Base-by-base conservation (phyloP, 83 land plant species). In the Picea mariana region DNA sequence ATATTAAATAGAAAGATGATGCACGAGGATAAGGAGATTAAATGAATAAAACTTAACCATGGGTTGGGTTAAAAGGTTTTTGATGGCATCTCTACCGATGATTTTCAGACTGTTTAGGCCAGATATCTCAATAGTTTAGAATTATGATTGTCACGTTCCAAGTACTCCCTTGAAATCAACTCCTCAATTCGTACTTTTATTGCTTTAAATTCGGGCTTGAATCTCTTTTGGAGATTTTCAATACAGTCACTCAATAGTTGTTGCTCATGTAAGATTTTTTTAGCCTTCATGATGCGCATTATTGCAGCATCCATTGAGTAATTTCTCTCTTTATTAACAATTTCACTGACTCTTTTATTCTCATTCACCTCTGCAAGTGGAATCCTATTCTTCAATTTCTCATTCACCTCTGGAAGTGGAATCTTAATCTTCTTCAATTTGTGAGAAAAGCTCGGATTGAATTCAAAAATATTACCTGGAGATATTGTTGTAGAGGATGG, bases 251-350 rank as follows among this genome's bases (percentile, higher is more conserved):
- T 81, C 8, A 97, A 89, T 62, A 97, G 81, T 81, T 95, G 93
- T 67, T 92, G 94, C 67, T 95, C 91, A 38, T 86, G 80, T 64
- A 97, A 68, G 23, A 92, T 88, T 72, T 95, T 95, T 49, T 96
- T 87, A 71, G 92, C 89, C 83, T 97, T 97, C 99, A 97, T 95
- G 47, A 93, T 95, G 21, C 99, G 88, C 23, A 97, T 95, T 67
- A 95, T 89, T 13, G 92, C 90, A 3, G 98, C 98, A 89, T 97
- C 99, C 82, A 95, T 93, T 15, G 94, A 93, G 85, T 90, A 91
- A 23, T 93, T 80, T 64, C 99, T 85, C 69, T 93, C 91, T 81
- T 95, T 91, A 79, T 93, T 94, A 40, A 95, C 97, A 84, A 93
- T 94, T 81, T 93, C 94, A 73, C 91, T 85, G 8, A 92, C 92